Percentiles rank a stretch among this genome's conserved stretches.
Evolutionary conservation across 352 stramenopile species (phyloP).

Genomic region (Phytophthora palmivora): DNA sequence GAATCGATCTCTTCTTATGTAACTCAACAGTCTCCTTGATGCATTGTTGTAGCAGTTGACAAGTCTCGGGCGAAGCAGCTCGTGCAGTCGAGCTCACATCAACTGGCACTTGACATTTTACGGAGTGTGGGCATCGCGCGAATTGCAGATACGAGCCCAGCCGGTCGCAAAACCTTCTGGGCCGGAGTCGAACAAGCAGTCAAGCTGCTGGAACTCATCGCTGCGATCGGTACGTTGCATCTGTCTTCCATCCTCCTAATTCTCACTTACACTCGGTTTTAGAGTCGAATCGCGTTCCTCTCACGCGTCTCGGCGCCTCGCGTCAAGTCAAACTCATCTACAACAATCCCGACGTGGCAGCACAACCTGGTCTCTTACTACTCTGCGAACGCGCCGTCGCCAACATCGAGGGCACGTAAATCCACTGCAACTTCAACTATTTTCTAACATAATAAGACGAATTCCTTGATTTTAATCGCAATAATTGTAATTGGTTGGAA

Average conservation of each 20-base stretch:
- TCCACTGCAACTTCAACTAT: not conserved
- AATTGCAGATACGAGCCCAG: conserved; percentile 12
- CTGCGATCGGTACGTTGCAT: conserved; percentile 45
- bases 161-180: conserved; percentile 16
- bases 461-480: too few species aligned
- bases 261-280: not conserved
- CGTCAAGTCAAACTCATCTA: conserved; percentile 66
- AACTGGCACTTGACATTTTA: conserved; percentile 57
- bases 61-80: conserved; percentile 43
- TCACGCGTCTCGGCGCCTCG: conserved; percentile 63
- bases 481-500: too few species aligned
- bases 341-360: conserved; percentile 46
- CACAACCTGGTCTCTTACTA: conserved; percentile 44
- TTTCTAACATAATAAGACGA: too few species aligned
- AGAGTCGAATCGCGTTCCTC: conserved; percentile 59
- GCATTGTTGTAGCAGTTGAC: conserved; percentile 19
- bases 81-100: conserved; percentile 48
- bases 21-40: not conserved
- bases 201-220: conserved; percentile 58
- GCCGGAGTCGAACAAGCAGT: conserved; percentile 54
- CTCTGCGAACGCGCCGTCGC: conserved; percentile 64
- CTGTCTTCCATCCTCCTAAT: not conserved
- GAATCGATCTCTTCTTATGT: not conserved
- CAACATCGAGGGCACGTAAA: conserved; percentile 67
- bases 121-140: conserved; percentile 32